phyloP scores from a whole-genome alignment of 2,329 filamentous ascomycete species.

The Hysterium pulicare region DNA sequence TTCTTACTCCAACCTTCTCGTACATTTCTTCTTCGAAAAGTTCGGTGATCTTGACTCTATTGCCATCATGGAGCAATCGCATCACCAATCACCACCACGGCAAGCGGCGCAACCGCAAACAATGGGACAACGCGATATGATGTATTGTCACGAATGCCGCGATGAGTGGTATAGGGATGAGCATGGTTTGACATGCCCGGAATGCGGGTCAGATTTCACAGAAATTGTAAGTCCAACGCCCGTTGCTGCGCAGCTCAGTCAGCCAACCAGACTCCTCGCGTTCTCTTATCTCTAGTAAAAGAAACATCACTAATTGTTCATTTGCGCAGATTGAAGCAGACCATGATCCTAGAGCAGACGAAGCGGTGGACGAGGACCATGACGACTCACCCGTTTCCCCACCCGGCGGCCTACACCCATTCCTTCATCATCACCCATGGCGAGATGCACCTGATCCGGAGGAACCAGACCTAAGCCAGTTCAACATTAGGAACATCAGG shows the following conservation, averaged over 20 bases:
- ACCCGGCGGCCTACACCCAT: constrained; percentile 27
- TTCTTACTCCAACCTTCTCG: constrained; percentile 5
- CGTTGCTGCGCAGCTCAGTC: constrained; percentile 3
- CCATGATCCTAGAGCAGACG: constrained; percentile 60
- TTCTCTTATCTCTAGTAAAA: no score
- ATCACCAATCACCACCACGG: constrained; percentile 13
- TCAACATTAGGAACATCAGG: constrained; percentile 43
- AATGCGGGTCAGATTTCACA: constrained; percentile 73
- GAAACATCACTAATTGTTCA: no score
- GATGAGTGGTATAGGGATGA: constrained; percentile 78
- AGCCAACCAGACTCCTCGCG: not conserved
- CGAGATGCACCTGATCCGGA: constrained; percentile 46
- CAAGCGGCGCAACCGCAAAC: constrained; percentile 10
- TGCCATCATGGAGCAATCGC: constrained; percentile 23
- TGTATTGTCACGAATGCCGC: constrained; percentile 80
- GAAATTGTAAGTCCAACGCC: constrained; percentile 71
- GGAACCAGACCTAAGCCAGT: constrained; percentile 47
- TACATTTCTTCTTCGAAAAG: no score
- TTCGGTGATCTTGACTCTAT: not conserved
- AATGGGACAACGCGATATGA: constrained; percentile 57
- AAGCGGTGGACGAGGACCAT: constrained; percentile 26
- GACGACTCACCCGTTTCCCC: constrained; percentile 26
- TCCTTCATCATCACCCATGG: constrained; percentile 49
- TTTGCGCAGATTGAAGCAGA: constrained; percentile 45
- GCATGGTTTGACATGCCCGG: constrained; percentile 67